These are phyloP conservation scores for Rhododendron henanense DNA, from an alignment of 148 eudicot species.

Conservation along the genomic window DNA sequence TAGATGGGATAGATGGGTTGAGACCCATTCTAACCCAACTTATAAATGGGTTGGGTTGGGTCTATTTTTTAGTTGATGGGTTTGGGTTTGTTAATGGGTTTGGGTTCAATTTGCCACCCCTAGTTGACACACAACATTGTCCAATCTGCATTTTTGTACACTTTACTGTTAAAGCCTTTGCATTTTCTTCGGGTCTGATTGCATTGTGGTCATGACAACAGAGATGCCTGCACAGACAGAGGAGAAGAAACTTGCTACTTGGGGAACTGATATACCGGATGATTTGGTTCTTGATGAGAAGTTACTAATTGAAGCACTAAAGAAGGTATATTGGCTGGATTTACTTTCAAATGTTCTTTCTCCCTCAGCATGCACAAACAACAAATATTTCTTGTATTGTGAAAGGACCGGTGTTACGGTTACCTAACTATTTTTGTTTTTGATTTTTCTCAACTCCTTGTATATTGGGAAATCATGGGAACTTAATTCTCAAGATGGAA, in stretches of 20 bases:
- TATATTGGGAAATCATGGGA: neutral
- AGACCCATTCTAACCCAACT: too few species aligned
- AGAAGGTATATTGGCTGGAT: conserved; percentile 44
- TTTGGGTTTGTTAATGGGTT: too few species aligned
- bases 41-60: too few species aligned
- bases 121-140: too few species aligned
- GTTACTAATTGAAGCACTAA: conserved; percentile 76
- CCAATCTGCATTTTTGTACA: neutral
- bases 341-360: neutral
- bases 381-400: neutral
- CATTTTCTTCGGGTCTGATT: neutral
- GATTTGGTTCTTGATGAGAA: conserved; percentile 76
- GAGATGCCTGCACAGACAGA: conserved; percentile 51
- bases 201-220: conserved; percentile 25
- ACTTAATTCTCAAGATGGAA: neutral
- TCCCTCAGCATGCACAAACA: neutral
- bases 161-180: neutral
- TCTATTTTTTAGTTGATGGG: too few species aligned
- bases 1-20: too few species aligned
- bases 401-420: neutral
- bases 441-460: neutral
- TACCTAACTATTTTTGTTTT: neutral
- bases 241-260: conserved; percentile 68
- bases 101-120: too few species aligned
- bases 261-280: conserved; percentile 91